phyloP scores from a whole-genome alignment of 2,329 filamentous ascomycete genomes.

The Monosporascus sp. region DNA sequence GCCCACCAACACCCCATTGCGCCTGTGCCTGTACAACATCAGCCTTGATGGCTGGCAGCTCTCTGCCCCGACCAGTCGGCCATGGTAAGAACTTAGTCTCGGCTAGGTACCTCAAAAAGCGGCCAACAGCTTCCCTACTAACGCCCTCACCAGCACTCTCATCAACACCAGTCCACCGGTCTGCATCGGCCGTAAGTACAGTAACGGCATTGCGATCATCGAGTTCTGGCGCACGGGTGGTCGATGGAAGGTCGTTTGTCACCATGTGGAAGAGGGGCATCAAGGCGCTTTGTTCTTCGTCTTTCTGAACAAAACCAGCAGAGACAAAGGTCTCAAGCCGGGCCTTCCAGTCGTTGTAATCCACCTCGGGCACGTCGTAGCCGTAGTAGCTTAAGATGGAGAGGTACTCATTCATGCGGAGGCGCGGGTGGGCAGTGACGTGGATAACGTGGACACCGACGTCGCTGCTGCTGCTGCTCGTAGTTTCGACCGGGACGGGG shows the following conservation, averaged over 20 bases:
- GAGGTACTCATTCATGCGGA: constrained; percentile 76
- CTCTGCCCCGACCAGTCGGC: constrained; percentile 31
- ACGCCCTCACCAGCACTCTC: constrained; percentile 51
- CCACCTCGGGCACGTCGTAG: constrained; percentile 61
- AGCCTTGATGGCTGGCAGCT: constrained; percentile 24
- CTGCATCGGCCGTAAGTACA: constrained; percentile 58
- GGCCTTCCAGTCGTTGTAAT: constrained; percentile 64
- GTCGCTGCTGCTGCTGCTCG: too few relatives aligned
- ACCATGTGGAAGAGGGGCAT: constrained; percentile 73
- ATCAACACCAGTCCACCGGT: constrained; percentile 53
- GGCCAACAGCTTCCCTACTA: constrained; percentile 55
- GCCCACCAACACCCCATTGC: constrained; percentile 19
- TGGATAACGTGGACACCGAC: constrained; percentile 35
- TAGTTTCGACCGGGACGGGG: not conserved
- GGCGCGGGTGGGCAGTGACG: constrained; percentile 72
- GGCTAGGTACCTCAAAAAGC: constrained; percentile 60
- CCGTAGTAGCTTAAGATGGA: constrained; percentile 65
- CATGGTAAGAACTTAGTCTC: constrained; percentile 56
- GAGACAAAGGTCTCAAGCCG: constrained; percentile 65
- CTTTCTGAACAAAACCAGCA: constrained; percentile 46
- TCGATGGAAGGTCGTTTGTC: constrained; percentile 61
- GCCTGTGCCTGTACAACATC: constrained; percentile 19
- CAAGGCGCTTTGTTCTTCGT: constrained; percentile 64
- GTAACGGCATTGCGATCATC: constrained; percentile 64
- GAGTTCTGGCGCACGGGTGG: constrained; percentile 67